Conservation (phyloP, 768 basidiomycete genomes). For the Chalciporus sphaerocephalus region DNA sequence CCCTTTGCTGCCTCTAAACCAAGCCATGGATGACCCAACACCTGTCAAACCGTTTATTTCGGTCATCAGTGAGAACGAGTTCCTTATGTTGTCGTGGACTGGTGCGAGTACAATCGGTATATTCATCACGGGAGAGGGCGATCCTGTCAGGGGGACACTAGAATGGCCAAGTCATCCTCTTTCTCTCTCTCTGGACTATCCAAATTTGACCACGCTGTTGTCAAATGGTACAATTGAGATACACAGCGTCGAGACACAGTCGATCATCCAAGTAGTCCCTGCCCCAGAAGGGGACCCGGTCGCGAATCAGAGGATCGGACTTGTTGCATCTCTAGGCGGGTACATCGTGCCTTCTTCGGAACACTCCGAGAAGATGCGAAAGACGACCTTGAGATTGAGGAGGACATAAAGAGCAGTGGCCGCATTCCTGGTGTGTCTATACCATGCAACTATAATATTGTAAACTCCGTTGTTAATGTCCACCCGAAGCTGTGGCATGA, state of each 20-base stretch:
- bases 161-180: slow-evolving; percentile 80
- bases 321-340: slow-evolving; percentile 30
- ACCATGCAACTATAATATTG: slow-evolving; percentile 3
- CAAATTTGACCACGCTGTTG: slow-evolving; percentile 73
- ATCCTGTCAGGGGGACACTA: slow-evolving; percentile 85
- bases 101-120: slow-evolving; percentile 78
- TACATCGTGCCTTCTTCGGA: slow-evolving; percentile 42
- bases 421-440: slow-evolving; percentile 19
- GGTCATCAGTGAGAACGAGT: slow-evolving; percentile 73
- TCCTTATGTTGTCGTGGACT: slow-evolving; percentile 82
- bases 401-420: slow-evolving; percentile 8
- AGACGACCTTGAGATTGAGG: slow-evolving; percentile 28
- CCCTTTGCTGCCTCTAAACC: slow-evolving; percentile 75
- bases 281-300: slow-evolving; percentile 35
- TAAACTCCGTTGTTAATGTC: slow-evolving; percentile 12
- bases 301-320: slow-evolving; percentile 27
- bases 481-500: slow-evolving; percentile 2
- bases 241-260: slow-evolving; percentile 73
- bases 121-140: slow-evolving; percentile 79
- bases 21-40: slow-evolving; percentile 44
- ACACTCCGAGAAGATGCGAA: slow-evolving; percentile 38
- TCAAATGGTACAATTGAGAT: slow-evolving; percentile 77
- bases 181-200: slow-evolving; percentile 73
- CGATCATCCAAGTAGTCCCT: slow-evolving; percentile 64
- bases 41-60: slow-evolving; percentile 66